A percentile compares a stretch with the other conserved stretches of the same genome.
Evolutionary conservation across 495 filamentous ascomycete genomes (phyloP).

Genomic region (Hyaloscypha finlandica): DNA sequence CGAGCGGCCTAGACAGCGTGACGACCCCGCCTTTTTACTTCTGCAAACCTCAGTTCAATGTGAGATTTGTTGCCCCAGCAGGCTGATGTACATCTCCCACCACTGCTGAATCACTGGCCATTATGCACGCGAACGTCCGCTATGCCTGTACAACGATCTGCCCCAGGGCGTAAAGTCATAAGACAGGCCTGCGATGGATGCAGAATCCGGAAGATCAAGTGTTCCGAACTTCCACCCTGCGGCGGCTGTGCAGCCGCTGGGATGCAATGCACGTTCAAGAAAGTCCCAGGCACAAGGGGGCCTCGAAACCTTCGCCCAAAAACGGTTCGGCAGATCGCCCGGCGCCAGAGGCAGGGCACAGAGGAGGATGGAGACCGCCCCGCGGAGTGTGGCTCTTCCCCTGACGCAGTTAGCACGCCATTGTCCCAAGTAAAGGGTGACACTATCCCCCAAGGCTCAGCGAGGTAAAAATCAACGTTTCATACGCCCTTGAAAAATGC

Average conservation of each 20-base stretch:
- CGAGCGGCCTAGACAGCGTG: neutral
- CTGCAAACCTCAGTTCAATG: neutral
- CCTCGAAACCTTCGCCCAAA: conserved; percentile 39
- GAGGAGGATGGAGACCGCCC: neutral
- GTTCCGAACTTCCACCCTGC: conserved; percentile 27
- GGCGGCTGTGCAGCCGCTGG: conserved; percentile 38
- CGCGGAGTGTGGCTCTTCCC: conserved; percentile 16
- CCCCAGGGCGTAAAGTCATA: neutral
- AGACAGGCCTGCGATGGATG: conserved; percentile 41
- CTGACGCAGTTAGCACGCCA: conserved; percentile 12
- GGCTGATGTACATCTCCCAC: neutral
- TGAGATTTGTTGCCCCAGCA: too few species aligned
- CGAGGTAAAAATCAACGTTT: neutral
- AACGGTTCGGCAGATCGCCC: conserved; percentile 23
- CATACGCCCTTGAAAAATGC: neutral
- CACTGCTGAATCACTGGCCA: neutral
- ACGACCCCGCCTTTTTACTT: neutral
- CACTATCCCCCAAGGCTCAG: conserved; percentile 14
- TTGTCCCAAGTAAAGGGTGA: conserved; percentile 2
- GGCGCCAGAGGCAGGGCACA: neutral
- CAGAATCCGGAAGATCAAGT: conserved; percentile 39
- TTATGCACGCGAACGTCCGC: neutral
- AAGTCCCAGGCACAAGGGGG: conserved; percentile 37
- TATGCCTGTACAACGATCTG: neutral
- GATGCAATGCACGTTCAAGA: conserved; percentile 44